Conservation (phyloP, 164 flowering plant genomes). For the Taxillus chinensis region DNA sequence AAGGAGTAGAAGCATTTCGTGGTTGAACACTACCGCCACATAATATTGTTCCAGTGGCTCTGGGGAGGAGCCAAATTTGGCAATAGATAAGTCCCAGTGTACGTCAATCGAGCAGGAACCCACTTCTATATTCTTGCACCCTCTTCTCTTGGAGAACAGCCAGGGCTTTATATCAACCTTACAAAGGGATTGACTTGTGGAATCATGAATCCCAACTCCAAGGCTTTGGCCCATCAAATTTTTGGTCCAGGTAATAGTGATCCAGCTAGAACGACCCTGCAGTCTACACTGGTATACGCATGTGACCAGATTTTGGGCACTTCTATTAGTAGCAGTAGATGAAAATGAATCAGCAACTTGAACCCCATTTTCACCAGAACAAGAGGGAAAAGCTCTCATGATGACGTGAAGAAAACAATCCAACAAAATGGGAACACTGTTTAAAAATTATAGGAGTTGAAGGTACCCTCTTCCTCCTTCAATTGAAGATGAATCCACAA, state of each 20-base stretch:
- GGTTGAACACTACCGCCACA: slow-evolving; percentile 22
- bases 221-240: slow-evolving; percentile 35
- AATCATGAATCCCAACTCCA: slow-evolving; percentile 24
- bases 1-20: slow-evolving; percentile 25
- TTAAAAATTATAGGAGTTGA: not conserved
- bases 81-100: slow-evolving; percentile 34
- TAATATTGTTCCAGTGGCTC: slow-evolving; percentile 36
- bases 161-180: slow-evolving; percentile 36
- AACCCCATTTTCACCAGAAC: slow-evolving; percentile 43
- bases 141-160: slow-evolving; percentile 35
- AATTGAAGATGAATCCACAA: not conserved
- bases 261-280: slow-evolving; percentile 20
- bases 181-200: slow-evolving; percentile 22
- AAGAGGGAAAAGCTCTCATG: slow-evolving; percentile 44
- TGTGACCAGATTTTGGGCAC: slow-evolving; percentile 34
- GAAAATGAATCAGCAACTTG: slow-evolving; percentile 35
- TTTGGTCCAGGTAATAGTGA: slow-evolving; percentile 36
- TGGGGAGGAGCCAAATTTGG: slow-evolving; percentile 31
- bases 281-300: slow-evolving; percentile 25
- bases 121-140: slow-evolving; percentile 19
- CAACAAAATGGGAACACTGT: too few species aligned
- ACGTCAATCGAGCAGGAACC: slow-evolving; percentile 21
- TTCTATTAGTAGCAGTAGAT: slow-evolving; percentile 12
- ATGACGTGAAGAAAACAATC: too few species aligned
- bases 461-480: not conserved